Evolutionary conservation across 2,329 filamentous ascomycete species (phyloP).

Genomic region (Akanthomyces lecanii): DNA sequence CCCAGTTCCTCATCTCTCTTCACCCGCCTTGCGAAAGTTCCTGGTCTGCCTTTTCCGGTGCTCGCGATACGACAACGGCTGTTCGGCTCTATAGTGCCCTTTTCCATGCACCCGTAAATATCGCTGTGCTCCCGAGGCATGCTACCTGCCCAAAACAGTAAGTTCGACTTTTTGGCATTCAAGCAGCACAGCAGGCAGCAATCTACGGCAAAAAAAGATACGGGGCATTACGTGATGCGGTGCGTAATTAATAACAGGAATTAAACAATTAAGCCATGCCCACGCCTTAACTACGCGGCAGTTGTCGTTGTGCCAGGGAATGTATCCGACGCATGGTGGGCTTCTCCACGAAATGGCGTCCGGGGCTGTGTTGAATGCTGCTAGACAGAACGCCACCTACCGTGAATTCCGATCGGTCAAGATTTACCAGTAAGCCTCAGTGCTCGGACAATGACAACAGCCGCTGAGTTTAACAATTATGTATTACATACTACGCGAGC

Average conservation of each 20-base stretch:
- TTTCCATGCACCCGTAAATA: not conserved
- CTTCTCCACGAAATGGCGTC: not conserved
- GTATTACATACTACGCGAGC: not conserved
- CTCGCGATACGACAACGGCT: not conserved
- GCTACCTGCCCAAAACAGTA: constrained; percentile 15
- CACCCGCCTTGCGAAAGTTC: not conserved
- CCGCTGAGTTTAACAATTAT: too few relatives aligned
- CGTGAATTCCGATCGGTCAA: not conserved
- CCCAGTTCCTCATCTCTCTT: not conserved
- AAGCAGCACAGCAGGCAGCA: not conserved
- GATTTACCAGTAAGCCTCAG: not conserved
- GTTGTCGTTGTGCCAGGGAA: not conserved
- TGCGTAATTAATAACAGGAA: not conserved
- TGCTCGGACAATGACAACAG: not conserved
- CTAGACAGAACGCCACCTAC: not conserved
- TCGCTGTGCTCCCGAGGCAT: not conserved
- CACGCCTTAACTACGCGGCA: not conserved
- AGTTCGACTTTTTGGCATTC: not conserved
- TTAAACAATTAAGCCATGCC: too few relatives aligned
- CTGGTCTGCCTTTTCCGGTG: not conserved
- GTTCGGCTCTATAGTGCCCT: constrained; percentile 8
- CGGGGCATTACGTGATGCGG: not conserved
- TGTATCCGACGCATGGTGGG: not conserved
- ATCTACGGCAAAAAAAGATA: not conserved
- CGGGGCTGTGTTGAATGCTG: not conserved